A percentile compares a stretch with the other conserved stretches of the same genome.
These are phyloP conservation scores for Maudiozyma serrabonitensis DNA, from an alignment of 805 yeast species.

Conservation along the genomic window DNA sequence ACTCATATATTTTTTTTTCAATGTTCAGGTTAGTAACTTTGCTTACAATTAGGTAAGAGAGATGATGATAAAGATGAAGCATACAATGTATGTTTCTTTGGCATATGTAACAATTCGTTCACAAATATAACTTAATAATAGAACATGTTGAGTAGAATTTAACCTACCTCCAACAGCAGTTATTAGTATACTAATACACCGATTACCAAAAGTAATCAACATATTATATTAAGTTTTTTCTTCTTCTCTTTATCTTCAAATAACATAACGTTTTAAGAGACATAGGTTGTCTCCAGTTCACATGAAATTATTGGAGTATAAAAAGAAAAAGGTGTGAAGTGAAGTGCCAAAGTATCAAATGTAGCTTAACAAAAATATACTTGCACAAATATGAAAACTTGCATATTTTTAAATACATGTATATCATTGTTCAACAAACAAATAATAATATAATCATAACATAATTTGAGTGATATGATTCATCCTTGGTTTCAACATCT, in stretches of 20 bases:
- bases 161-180: neutral
- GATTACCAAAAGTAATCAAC: neutral
- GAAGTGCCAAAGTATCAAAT: neutral
- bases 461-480: neutral
- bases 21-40: constrained; percentile 3
- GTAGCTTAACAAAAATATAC: neutral
- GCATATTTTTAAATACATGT: no score
- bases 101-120: neutral
- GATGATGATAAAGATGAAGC: neutral
- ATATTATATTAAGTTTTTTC: no score
- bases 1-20: neutral
- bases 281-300: neutral
- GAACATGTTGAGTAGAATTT: neutral
- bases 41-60: neutral
- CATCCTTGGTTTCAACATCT: neutral
- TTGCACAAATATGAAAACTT: no score
- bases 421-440: neutral
- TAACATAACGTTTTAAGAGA: no score
- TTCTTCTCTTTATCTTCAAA: no score
- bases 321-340: neutral
- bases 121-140: neutral
- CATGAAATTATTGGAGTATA: neutral
- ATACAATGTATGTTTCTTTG: neutral
- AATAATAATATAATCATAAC: neutral
- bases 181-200: neutral